Base-by-base conservation (phyloP, 2,329 filamentous ascomycete genomes). In the Cladosporium sp. region DNA sequence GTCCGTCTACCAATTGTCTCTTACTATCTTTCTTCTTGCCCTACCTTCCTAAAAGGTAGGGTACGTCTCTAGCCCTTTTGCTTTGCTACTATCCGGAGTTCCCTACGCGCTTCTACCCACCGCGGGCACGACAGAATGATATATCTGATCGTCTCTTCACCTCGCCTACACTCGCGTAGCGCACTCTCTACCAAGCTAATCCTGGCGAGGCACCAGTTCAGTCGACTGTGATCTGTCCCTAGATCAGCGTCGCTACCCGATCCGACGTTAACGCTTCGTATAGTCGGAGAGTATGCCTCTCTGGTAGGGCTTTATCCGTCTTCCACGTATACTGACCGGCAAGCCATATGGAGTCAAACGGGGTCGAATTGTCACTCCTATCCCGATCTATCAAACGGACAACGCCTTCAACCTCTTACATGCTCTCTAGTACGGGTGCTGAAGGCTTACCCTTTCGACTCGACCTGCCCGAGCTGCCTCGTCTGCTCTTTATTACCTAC, bases 221-320 rank as follows among this genome's bases (percentile, higher is more conserved):
- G 35, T 12, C 37, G 54, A 28, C 25, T 34, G 34, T 57, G 54
- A 19, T 44, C 54, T 24, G 44, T 49, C 20, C 44, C 28, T 57
- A 34, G 20, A 50, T 42, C 4, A 57, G 54, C 9, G 28, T 57
- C 28, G 32, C 25, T 24, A 20, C 35, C 17, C 34, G n/a, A 20
- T 53, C 51, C 13, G 60, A 78, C 66, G 82, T 68, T 83, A 81
- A 69, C 79, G 77, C 61, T 96, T 91, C 73, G 96, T 90, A 91
- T 91, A 96, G 66, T 84, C 22, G 19, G n/a, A 57, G 54, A 15
- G 54, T 57, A 34, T 57, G 54, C 10, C 17, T 40, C 13, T 44
- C 54, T 22, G 44, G 54, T 20, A 57, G 44, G n/a, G 35, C 44
- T 20, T 42, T 13, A 34, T 57, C 44, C 34, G 50, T 40, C 45